Percentiles rank a stretch among this genome's conserved stretches.
Conservation (phyloP, 495 filamentous ascomycete genomes). For the Sabuloglossum arenarium region DNA sequence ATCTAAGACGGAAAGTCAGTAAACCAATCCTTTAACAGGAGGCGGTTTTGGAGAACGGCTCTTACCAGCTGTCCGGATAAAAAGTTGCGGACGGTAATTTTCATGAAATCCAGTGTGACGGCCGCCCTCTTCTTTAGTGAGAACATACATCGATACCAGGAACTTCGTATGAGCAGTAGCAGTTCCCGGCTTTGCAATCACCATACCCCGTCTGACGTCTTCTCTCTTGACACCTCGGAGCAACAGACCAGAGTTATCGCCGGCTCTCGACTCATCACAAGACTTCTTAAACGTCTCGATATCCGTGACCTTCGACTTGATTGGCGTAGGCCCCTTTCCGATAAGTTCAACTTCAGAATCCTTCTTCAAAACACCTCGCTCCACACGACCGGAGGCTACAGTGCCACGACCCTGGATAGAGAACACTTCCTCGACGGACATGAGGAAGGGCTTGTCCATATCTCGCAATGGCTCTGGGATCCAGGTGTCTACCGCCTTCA, state of each 20-base stretch:
- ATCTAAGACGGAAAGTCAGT: constrained; percentile 24
- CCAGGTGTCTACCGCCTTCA: constrained; percentile 83
- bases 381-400: constrained; percentile 88
- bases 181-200: constrained; percentile 57
- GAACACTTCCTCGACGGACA: constrained; percentile 97
- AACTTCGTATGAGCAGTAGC: constrained; percentile 73
- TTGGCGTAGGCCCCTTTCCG: constrained; percentile 50
- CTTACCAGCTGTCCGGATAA: constrained; percentile 69
- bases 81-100: constrained; percentile 94
- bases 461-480: constrained; percentile 85
- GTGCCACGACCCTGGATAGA: constrained; percentile 95
- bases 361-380: constrained; percentile 82
- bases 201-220: constrained; percentile 86
- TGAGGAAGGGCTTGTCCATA: constrained; percentile 92
- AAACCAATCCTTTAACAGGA: background rate
- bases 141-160: constrained; percentile 84
- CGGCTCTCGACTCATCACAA: constrained; percentile 78
- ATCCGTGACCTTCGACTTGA: constrained; percentile 98
- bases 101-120: constrained; percentile 79
- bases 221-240: constrained; percentile 89
- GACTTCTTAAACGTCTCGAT: constrained; percentile 99
- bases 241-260: constrained; percentile 95
- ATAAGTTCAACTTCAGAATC: constrained; percentile 86
- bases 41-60: constrained; percentile 2
- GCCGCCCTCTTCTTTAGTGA: constrained; percentile 94